Percentiles rank a stretch among this genome's conserved stretches.
phyloP scores from a whole-genome alignment of 208 protist species.

The Leishmania turanica region DNA sequence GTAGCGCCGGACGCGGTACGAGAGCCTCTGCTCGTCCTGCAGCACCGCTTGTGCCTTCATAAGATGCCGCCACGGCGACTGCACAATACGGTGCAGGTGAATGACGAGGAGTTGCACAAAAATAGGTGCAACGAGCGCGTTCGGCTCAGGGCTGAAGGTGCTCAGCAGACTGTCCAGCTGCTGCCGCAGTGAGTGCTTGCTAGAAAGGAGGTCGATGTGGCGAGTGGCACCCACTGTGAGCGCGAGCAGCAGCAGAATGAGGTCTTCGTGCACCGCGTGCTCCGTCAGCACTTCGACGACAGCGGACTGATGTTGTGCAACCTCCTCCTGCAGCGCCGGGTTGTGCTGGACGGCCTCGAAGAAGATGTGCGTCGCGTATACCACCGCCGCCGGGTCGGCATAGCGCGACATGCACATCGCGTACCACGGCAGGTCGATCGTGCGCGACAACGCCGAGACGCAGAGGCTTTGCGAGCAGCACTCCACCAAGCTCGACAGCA shows the following conservation, averaged over 20 bases:
- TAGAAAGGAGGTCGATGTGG: conserved; percentile 64
- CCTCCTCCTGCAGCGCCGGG: conserved; percentile 48
- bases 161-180: conserved; percentile 68
- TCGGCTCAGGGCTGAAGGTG: conserved; percentile 42
- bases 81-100: conserved; percentile 49
- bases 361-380: conserved; percentile 77
- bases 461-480: conserved; percentile 44
- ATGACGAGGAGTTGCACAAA: conserved; percentile 63
- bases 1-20: conserved; percentile 57
- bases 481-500: conserved; percentile 66
- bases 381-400: conserved; percentile 63
- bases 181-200: conserved; percentile 50
- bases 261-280: conserved; percentile 70
- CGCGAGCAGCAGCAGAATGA: conserved; percentile 69
- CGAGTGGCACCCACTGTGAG: conserved; percentile 52
- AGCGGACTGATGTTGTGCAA: conserved; percentile 49
- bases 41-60: conserved; percentile 30
- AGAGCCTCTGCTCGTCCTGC: conserved; percentile 40
- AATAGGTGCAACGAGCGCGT: conserved; percentile 65
- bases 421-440: conserved; percentile 76
- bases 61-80: conserved; percentile 23
- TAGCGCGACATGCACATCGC: conserved; percentile 62
- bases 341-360: conserved; percentile 67
- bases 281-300: conserved; percentile 62
- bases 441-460: conserved; percentile 42